phyloP scores from a whole-genome alignment of 192 early-diverging fungal species.

The Backusella circina region DNA sequence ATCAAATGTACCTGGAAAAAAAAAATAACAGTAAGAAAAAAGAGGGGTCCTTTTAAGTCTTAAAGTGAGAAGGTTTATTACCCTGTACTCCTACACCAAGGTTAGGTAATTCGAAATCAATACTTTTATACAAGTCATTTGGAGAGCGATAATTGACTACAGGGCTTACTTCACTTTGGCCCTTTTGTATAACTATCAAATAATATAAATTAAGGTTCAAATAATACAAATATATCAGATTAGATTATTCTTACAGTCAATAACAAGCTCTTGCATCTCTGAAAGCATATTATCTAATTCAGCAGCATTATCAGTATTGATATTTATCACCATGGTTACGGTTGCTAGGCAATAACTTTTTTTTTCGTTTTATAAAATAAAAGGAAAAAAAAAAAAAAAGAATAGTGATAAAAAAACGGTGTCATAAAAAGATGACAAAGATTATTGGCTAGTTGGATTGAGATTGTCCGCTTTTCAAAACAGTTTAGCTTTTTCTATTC shows the following conservation, averaged over 20 bases:
- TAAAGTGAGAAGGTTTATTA: slow-evolving; percentile 11
- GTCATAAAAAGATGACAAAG: background rate
- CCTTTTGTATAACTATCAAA: slow-evolving; percentile 41
- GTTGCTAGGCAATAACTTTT: background rate
- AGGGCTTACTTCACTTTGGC: slow-evolving; percentile 29
- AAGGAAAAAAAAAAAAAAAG: background rate
- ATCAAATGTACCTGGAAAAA: slow-evolving; percentile 18
- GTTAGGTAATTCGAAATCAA: slow-evolving; percentile 47
- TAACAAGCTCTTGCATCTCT: slow-evolving; percentile 14
- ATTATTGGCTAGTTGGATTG: background rate
- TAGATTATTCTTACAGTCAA: background rate
- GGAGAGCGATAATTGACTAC: slow-evolving; percentile 43
- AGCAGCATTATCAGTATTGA: background rate
- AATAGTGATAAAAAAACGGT: background rate
- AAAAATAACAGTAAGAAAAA: background rate
- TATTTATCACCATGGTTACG: slow-evolving; percentile 8
- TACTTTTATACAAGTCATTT: slow-evolving; percentile 38
- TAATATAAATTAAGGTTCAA: slow-evolving; percentile 2
- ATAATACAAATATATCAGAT: background rate
- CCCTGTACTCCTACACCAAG: slow-evolving; percentile 41
- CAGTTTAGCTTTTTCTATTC: background rate
- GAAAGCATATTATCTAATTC: slow-evolving; percentile 21
- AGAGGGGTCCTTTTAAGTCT: too few relatives aligned
- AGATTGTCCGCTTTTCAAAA: background rate
- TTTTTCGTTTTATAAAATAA: background rate